phyloP scores from a whole-genome alignment of 2,329 filamentous ascomycete species.

The Furcasterigmium sp. region DNA sequence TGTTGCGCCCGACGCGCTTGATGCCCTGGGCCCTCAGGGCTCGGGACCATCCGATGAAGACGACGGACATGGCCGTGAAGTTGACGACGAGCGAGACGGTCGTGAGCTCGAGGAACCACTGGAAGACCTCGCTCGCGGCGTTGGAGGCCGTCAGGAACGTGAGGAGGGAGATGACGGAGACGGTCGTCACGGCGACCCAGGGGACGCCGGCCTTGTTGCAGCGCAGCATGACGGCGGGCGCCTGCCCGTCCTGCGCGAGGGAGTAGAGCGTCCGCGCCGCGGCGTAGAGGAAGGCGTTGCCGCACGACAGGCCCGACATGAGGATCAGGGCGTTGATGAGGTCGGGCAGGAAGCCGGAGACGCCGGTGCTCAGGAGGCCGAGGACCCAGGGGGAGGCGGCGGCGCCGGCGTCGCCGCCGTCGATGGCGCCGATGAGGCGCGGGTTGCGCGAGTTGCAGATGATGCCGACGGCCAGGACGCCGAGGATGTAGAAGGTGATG shows the following conservation, averaged over 20 bases:
- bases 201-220: conserved; percentile 55
- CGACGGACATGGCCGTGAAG: too few species aligned
- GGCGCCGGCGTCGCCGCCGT: conserved; percentile 29
- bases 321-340: conserved; percentile 55
- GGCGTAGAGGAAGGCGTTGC: conserved; percentile 52
- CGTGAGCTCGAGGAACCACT: too few species aligned
- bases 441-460: conserved; percentile 60
- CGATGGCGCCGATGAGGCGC: conserved; percentile 34
- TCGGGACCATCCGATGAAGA: too few species aligned
- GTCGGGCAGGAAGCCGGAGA: conserved; percentile 44
- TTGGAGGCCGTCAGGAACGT: conserved; percentile 46
- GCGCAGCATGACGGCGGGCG: conserved; percentile 42
- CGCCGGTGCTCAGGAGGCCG: conserved; percentile 50
- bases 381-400: conserved; percentile 59
- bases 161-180: conserved; percentile 48
- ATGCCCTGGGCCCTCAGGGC: too few species aligned
- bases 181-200: conserved; percentile 49
- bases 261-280: conserved; percentile 51
- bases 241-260: conserved; percentile 48
- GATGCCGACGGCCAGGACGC: conserved; percentile 61
- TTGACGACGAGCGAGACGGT: too few species aligned
- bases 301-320: conserved; percentile 50
- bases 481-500: conserved; percentile 65
- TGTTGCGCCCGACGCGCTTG: too few species aligned
- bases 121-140: conserved; percentile 42